Conservation (phyloP, 441 rosid species). For the Isatis lusitanica region DNA sequence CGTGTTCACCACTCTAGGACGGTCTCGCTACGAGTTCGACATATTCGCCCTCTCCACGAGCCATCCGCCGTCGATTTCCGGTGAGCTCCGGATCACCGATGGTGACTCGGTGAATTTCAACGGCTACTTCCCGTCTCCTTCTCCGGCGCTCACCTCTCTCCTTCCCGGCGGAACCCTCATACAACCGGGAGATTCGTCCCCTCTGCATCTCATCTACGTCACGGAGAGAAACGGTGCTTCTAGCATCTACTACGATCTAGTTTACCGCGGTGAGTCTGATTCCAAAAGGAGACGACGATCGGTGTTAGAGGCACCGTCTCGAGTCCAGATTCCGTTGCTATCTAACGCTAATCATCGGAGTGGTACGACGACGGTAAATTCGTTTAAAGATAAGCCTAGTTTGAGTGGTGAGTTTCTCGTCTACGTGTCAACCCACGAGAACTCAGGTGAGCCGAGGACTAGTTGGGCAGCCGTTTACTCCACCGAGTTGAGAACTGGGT, state of each 20-base stretch:
- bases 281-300: conserved; percentile 42
- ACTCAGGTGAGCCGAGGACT: conserved; percentile 60
- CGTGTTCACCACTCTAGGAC: conserved; percentile 69
- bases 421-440: conserved; percentile 81
- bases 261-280: conserved; percentile 28
- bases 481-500: conserved; percentile 61
- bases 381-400: conserved; percentile 75
- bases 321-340: conserved; percentile 60
- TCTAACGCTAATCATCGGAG: conserved; percentile 22
- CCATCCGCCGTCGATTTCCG: conserved; percentile 33
- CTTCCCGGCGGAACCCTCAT: conserved; percentile 37
- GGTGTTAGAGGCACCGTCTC: conserved; percentile 41
- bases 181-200: conserved; percentile 27
- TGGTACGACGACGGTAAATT: conserved; percentile 43
- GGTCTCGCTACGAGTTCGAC: conserved; percentile 67
- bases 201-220: conserved; percentile 62
- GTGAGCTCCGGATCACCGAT: conserved; percentile 65
- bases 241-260: conserved; percentile 60
- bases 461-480: conserved; percentile 89
- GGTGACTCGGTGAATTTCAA: conserved; percentile 74
- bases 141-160: conserved; percentile 46
- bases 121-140: conserved; percentile 70
- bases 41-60: conserved; percentile 54
- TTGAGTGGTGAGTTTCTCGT: conserved; percentile 56
- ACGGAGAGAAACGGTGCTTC: conserved; percentile 69